Percentiles rank a stretch among this genome's conserved stretches.
Conservation (phyloP, 352 stramenopile genomes). For the Phytophthora cajani region DNA sequence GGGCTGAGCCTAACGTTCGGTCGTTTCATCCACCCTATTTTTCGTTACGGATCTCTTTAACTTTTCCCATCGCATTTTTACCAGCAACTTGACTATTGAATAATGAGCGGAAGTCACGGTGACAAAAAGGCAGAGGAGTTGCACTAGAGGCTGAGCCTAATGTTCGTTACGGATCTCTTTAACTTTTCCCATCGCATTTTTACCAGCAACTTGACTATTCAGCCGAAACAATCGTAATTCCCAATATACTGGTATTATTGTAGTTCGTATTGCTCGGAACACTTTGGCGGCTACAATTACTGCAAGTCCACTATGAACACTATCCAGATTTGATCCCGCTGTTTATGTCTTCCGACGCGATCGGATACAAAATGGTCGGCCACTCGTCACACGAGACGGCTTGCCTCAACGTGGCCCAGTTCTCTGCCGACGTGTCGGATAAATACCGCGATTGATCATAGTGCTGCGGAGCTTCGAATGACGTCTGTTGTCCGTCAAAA, state of each 20-base stretch:
- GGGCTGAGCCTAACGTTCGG: not conserved
- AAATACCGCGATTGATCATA: slow-evolving; percentile 8
- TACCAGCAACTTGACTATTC: not conserved
- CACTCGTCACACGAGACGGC: slow-evolving; percentile 14
- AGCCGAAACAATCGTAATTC: no score
- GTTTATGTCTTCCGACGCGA: slow-evolving; percentile 20
- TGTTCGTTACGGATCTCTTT: not conserved
- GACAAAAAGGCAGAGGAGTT: not conserved
- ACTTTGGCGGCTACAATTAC: no score
- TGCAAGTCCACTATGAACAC: not conserved
- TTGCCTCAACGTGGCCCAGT: slow-evolving; percentile 16
- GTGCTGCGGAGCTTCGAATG: slow-evolving; percentile 8
- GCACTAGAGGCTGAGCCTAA: no score
- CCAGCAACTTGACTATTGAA: not conserved
- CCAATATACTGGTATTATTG: no score
- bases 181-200: not conserved
- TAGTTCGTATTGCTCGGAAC: no score
- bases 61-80: not conserved
- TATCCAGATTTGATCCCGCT: slow-evolving; percentile 12
- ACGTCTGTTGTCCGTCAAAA: slow-evolving; percentile 13
- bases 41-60: not conserved
- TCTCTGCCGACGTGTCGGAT: not conserved
- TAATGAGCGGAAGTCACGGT: no score
- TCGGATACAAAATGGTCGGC: slow-evolving; percentile 24
- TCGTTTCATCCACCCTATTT: no score